These are phyloP conservation scores for Pythium phragmitis DNA, from an alignment of 352 stramenopile species.

Conservation along the genomic window DNA sequence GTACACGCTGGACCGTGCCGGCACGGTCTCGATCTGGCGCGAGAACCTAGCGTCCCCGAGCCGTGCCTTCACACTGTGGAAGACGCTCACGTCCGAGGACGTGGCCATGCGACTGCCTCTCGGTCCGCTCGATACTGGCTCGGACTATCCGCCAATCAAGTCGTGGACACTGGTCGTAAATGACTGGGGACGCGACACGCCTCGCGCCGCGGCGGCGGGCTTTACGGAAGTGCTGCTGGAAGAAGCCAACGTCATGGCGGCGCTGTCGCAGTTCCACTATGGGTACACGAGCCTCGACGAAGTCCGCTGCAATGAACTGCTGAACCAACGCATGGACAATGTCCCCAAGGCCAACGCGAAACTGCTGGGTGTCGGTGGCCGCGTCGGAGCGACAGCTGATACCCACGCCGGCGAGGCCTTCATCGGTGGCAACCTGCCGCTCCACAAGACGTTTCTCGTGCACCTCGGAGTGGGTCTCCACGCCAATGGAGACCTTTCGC, in stretches of 20 bases:
- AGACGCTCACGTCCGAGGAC: slow-evolving; percentile 46
- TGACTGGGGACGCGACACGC: slow-evolving; percentile 29
- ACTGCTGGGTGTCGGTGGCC: slow-evolving; percentile 39
- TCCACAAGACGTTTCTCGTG: slow-evolving; percentile 65
- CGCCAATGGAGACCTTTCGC: slow-evolving; percentile 65
- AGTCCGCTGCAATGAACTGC: slow-evolving; percentile 48
- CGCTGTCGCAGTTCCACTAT: slow-evolving; percentile 73
- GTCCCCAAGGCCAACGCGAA: slow-evolving; percentile 61
- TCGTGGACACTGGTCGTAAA: slow-evolving; percentile 36
- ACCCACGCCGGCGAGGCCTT: slow-evolving; percentile 63
- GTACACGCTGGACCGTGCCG: slow-evolving; percentile 64
- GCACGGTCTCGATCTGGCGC: slow-evolving; percentile 75
- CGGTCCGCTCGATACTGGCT: background rate
- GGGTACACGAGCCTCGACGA: slow-evolving; percentile 59
- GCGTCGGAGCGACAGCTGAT: slow-evolving; percentile 51
- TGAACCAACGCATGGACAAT: slow-evolving; percentile 67
- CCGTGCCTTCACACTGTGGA: slow-evolving; percentile 73
- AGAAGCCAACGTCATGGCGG: slow-evolving; percentile 65
- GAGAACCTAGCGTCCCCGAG: slow-evolving; percentile 44
- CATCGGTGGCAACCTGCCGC: slow-evolving; percentile 53
- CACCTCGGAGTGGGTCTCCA: slow-evolving; percentile 66
- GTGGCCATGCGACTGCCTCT: slow-evolving; percentile 23
- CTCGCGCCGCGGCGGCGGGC: slow-evolving; percentile 9
- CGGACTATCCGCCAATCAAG: slow-evolving; percentile 10
- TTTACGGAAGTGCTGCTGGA: slow-evolving; percentile 63